Base-by-base conservation (phyloP, 352 stramenopile species). In the Pythium plurisporium region DNA sequence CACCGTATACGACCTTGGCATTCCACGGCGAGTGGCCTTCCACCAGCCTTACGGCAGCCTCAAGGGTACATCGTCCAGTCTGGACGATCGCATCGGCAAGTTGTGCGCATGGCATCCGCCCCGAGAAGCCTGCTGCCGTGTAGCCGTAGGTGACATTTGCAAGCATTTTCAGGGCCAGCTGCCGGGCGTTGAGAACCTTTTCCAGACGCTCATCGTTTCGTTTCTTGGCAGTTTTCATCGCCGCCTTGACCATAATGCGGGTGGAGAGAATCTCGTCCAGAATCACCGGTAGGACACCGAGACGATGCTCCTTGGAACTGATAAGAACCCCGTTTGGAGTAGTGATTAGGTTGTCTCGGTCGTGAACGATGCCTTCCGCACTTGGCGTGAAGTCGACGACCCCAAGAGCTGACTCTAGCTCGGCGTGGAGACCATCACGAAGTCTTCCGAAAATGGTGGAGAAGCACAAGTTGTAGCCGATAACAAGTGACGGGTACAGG, bases 71-170 rank as follows among this genome's bases (percentile, higher is more conserved):
- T 47, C 96, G 69, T 10, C 86, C 86, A 49, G 69, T 91, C 72
- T 95, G 49, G 31, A 99, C 98, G 64, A 99, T 99, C 2, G 96
- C 86, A 74, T 99, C 98, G 9, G 97, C 97, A 10, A 99, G 77
- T 69, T 98, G 87, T 33, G 89, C 83, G 59, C 91, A 98, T 6
- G 95, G 95, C 84, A 98, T 99, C 17, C 98, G 76, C 2, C 98
- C 98, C 31, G 89, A 98, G 73, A 99, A 99, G 1, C 96, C 97
- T 17, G 98, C 98, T 2, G 93, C 95, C 5, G 96, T 99, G 78
- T 99, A 99, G 6, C 93, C 96, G 70, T 99, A 99, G 15, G 96
- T 99, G 25, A 99, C 97, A 73, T 99, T 99, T 5, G 97, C 94
- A 42, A 99, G 95, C 82, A 99, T 96, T 73, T 99, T 99, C 15